A percentile compares a stretch with the other conserved stretches of the same genome.
These are phyloP conservation scores for Neurospora sp. DNA, from an alignment of 495 filamentous ascomycete species.

Conservation along the genomic window DNA sequence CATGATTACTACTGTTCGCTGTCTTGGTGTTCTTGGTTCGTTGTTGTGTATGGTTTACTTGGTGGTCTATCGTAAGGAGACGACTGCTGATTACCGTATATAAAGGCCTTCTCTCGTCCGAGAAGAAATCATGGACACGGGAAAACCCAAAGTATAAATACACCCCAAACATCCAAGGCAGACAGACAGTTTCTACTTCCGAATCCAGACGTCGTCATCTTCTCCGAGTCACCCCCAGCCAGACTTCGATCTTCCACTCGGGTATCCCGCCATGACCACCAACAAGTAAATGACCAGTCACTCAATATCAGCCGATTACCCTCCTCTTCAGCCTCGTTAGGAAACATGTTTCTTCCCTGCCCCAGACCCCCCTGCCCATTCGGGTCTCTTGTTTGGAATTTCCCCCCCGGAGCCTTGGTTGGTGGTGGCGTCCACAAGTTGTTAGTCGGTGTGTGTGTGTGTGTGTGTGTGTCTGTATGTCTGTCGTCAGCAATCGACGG, in stretches of 20 bases:
- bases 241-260: neutral
- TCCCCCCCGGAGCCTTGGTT: neutral
- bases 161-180: neutral
- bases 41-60: neutral
- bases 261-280: neutral
- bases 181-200: neutral
- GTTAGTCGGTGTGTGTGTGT: neutral
- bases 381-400: neutral
- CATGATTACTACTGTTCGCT: neutral
- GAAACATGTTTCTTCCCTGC: neutral
- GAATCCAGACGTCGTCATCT: neutral
- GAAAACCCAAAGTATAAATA: neutral
- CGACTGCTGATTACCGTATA: neutral
- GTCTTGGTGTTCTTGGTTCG: neutral
- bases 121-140: fast-evolving
- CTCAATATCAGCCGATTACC: neutral
- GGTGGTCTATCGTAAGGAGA: neutral
- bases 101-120: neutral
- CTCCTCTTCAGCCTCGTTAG: neutral
- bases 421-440: neutral
- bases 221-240: neutral
- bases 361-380: neutral
- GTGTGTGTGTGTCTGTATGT: neutral
- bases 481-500: neutral
- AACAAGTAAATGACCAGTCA: neutral